Evolutionary conservation across 345 rosid genomes (phyloP).

Genomic region (Hirschfeldia incana): DNA sequence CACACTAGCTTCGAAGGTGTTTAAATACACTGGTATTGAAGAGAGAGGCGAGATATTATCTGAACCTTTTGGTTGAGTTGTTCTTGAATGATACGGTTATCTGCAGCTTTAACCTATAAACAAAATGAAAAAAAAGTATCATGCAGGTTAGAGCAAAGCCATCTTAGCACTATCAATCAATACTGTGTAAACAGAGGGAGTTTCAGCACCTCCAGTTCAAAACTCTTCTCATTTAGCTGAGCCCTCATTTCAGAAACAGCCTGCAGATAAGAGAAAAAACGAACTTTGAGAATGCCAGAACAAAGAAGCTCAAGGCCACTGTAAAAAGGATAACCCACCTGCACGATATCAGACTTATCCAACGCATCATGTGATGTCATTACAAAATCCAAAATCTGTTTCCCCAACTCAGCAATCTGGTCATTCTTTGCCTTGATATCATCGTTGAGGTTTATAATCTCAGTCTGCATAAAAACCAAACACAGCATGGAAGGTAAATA

Average conservation of each 20-base stretch:
- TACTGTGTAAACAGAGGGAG: slow-evolving; percentile 26
- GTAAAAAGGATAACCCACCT: slow-evolving; percentile 46
- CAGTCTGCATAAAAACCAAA: slow-evolving; percentile 50
- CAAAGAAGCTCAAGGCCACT: background rate
- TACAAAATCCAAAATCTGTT: slow-evolving; percentile 69
- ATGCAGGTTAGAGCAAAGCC: slow-evolving; percentile 9
- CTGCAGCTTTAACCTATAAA: slow-evolving; percentile 89
- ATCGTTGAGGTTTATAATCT: slow-evolving; percentile 59
- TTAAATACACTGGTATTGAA: background rate
- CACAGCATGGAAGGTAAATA: slow-evolving; percentile 29
- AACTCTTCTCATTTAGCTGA: slow-evolving; percentile 87
- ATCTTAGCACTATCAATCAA: slow-evolving; percentile 4
- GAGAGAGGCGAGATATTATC: background rate
- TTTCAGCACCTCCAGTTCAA: slow-evolving; percentile 87
- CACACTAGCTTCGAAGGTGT: slow-evolving; percentile 18
- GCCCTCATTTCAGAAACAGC: slow-evolving; percentile 68
- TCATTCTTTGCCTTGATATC: slow-evolving; percentile 75
- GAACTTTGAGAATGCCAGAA: slow-evolving; percentile 15
- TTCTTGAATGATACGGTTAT: slow-evolving; percentile 90
- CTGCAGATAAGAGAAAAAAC: slow-evolving; percentile 51
- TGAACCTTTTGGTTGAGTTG: slow-evolving; percentile 87
- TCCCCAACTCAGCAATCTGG: slow-evolving; percentile 74
- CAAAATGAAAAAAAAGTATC: slow-evolving; percentile 1
- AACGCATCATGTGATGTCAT: slow-evolving; percentile 55
- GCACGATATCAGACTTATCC: slow-evolving; percentile 65